A percentile compares a stretch with the other conserved stretches of the same genome.
Evolutionary conservation across 257 asterid species (phyloP).

Genomic region (Solanum dulcamara): DNA sequence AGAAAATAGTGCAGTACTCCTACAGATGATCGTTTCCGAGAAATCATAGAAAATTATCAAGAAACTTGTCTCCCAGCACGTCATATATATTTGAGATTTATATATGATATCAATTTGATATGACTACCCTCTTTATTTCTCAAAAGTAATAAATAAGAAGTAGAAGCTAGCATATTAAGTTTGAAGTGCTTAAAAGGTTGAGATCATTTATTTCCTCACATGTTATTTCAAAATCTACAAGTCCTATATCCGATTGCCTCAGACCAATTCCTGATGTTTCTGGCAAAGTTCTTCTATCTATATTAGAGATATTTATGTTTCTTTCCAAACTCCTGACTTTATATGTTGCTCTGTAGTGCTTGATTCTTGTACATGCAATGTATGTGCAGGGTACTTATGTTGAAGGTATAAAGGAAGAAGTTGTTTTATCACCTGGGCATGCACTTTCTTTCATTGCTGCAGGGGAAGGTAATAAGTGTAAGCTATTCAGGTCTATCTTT

Average conservation of each 20-base stretch:
- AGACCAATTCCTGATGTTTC: not conserved
- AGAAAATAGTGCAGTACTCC: not conserved
- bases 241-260: not conserved
- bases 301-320: not conserved
- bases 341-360: not conserved
- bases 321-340: not conserved
- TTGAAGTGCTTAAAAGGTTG: not conserved
- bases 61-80: not conserved
- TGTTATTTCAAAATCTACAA: not conserved
- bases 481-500: not conserved
- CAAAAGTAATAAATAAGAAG: not conserved
- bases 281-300: not conserved
- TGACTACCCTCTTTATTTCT: not conserved
- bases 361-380: slow-evolving; percentile 2
- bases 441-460: slow-evolving; percentile 99
- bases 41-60: not conserved
- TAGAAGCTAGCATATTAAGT: not conserved
- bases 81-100: not conserved
- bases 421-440: slow-evolving; percentile 97
- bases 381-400: slow-evolving; percentile 83
- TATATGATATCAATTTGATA: not conserved
- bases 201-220: not conserved
- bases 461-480: slow-evolving; percentile 65
- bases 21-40: not conserved
- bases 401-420: slow-evolving; percentile 98